Conservation (phyloP, 2,329 filamentous ascomycete species). For the Tolypocladium tundrense region DNA sequence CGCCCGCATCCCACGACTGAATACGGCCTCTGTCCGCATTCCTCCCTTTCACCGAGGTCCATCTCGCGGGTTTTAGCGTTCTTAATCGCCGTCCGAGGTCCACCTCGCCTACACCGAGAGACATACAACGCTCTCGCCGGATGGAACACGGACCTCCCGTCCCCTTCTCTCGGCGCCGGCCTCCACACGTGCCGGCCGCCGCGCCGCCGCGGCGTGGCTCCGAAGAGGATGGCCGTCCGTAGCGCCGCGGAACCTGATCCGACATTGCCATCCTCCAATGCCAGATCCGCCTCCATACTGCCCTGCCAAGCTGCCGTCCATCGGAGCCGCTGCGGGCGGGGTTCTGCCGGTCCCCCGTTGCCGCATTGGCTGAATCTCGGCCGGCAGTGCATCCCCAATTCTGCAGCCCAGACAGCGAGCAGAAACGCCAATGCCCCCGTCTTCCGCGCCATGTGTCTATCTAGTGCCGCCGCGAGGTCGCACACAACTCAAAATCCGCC, state of each 20-base stretch:
- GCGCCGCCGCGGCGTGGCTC: no score
- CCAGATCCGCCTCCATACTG: neutral
- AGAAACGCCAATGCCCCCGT: neutral
- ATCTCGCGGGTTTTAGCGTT: no score
- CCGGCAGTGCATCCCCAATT: no score
- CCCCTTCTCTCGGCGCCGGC: neutral
- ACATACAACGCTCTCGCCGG: neutral
- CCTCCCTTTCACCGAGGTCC: no score
- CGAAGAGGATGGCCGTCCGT: no score
- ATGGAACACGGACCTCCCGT: neutral
- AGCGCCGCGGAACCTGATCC: neutral
- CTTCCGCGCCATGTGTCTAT: neutral
- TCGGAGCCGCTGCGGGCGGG: neutral
- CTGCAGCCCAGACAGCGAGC: neutral
- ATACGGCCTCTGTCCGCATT: no score
- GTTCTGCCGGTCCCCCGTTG: neutral
- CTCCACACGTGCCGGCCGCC: neutral
- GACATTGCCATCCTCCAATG: neutral
- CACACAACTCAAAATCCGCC: neutral
- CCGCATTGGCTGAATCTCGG: no score
- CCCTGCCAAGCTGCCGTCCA: neutral
- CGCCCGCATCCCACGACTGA: no score
- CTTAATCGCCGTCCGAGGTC: no score
- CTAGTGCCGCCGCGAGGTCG: neutral
- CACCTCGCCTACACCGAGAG: no score